Base-by-base conservation (phyloP, 371 early-diverging fungal species). In the Lichtheimia hyalospora region DNA sequence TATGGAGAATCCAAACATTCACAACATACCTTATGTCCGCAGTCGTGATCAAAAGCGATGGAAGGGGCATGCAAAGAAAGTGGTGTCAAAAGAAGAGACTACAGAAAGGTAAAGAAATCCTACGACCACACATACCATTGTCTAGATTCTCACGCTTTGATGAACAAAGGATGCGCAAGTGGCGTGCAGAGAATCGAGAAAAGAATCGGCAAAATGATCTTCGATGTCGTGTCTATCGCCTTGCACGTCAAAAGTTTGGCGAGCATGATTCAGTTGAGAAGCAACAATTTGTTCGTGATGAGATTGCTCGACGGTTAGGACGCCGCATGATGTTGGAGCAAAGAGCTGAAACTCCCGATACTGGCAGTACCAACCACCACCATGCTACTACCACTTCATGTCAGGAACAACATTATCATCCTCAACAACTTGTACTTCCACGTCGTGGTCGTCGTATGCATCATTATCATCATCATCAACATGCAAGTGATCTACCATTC, bases 181-280 rank as follows among this genome's bases (percentile, higher is more conserved):
- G 84, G 84, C 54, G 84, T 34, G 76, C 84, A 2, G 77, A 79
- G 53, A 84, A 84, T 42, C 74, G 75, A 27, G 84, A 84, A 25
- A 84, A 84, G 57, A 84, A 88, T 52, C 74, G 81, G 15, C 71
- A 81, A 28, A 88, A 88, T 43, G 88, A 88, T 55, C 75, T 86
- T 63, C 69, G 88, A 5, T 88, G 87, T 52, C 84, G 88, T 18
- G 88, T 88, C 8, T 86, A 88, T 66, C 80, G 86, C 3, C 73
- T 83, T 24, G 88, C 88, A 6, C 67, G 83, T 2, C 81, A 83
- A 50, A 77, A 77, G 49, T 88, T 84, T 67, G 88, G 87, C 12
- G 74, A 79, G 16, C 77, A 74, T 3, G 80, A 83, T 40, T 78
- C 82, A 5, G 73, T 72, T 0, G 84, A 81, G 43, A 80, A 84